phyloP scores from a whole-genome alignment of 208 protist species.

The Leishmania arabica region DNA sequence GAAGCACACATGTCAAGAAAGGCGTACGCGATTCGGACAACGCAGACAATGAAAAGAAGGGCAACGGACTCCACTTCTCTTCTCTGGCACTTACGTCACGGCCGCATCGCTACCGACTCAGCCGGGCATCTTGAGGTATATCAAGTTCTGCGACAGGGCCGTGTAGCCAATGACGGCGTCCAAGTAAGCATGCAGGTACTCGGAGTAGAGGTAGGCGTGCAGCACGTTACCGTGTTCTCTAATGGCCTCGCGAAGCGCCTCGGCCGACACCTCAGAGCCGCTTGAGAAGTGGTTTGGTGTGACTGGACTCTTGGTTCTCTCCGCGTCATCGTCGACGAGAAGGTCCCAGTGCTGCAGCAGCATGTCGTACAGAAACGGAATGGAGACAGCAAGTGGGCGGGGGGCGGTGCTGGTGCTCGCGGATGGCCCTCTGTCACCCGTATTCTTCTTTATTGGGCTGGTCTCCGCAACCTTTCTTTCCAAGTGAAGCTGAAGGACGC shows the following conservation, averaged over 20 bases:
- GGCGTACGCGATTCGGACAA: background rate
- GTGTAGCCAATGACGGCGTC: conserved; percentile 68
- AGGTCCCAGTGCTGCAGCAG: conserved; percentile 33
- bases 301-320: background rate
- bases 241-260: conserved; percentile 27
- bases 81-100: background rate
- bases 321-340: conserved; percentile 13
- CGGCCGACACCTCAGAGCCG: background rate
- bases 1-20: background rate
- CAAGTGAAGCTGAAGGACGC: conserved; percentile 18
- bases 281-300: background rate
- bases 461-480: conserved; percentile 30
- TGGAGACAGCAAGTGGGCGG: background rate
- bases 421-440: background rate
- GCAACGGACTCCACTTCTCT: background rate
- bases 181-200: conserved; percentile 64
- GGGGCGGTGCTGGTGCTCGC: conserved; percentile 17
- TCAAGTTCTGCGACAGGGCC: conserved; percentile 66
- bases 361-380: conserved; percentile 29
- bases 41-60: background rate
- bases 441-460: conserved; percentile 33
- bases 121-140: conserved; percentile 29
- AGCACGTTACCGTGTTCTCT: conserved; percentile 35
- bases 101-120: background rate
- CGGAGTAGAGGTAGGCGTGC: conserved; percentile 52